Conservation (phyloP, 768 basidiomycete species). For the Wakefieldia striispora region DNA sequence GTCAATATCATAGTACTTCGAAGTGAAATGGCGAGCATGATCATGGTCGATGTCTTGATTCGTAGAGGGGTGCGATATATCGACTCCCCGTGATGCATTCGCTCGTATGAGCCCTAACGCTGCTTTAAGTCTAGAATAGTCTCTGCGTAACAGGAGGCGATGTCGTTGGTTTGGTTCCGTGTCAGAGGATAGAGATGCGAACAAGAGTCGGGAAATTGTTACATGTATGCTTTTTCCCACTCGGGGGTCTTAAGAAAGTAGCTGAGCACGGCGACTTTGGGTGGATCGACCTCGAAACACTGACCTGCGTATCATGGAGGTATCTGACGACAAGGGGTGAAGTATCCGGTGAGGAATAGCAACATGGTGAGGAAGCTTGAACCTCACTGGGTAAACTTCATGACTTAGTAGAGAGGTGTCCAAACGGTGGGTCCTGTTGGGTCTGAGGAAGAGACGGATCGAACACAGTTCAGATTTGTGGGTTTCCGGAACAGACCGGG, state of each 20-base stretch:
- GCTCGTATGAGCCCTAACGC: slow-evolving; percentile 55
- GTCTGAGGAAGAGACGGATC: neutral
- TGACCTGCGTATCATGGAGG: slow-evolving; percentile 67
- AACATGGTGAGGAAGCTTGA: neutral
- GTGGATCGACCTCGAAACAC: neutral
- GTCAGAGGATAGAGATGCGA: neutral
- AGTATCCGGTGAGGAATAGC: neutral
- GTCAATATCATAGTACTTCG: neutral
- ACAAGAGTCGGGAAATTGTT: neutral
- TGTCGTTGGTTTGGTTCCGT: neutral
- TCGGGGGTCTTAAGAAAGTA: slow-evolving; percentile 55
- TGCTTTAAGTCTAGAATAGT: slow-evolving; percentile 72
- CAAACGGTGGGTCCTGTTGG: neutral
- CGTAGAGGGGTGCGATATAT: slow-evolving; percentile 12
- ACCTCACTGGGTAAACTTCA: slow-evolving; percentile 62
- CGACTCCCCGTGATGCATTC: slow-evolving; percentile 20
- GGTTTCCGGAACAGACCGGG: slow-evolving; percentile 14
- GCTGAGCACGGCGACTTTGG: neutral
- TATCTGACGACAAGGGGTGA: slow-evolving; percentile 41
- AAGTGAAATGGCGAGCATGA: neutral
- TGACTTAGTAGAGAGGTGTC: slow-evolving; percentile 18
- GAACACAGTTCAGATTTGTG: neutral
- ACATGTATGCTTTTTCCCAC: slow-evolving; percentile 41
- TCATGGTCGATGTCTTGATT: slow-evolving; percentile 1
- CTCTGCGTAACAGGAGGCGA: slow-evolving; percentile 37